Evolutionary conservation across 2,329 filamentous ascomycete species (phyloP), one percentile per base, ranked within the genome.

Genomic region (Scorias spongiosa): DNA sequence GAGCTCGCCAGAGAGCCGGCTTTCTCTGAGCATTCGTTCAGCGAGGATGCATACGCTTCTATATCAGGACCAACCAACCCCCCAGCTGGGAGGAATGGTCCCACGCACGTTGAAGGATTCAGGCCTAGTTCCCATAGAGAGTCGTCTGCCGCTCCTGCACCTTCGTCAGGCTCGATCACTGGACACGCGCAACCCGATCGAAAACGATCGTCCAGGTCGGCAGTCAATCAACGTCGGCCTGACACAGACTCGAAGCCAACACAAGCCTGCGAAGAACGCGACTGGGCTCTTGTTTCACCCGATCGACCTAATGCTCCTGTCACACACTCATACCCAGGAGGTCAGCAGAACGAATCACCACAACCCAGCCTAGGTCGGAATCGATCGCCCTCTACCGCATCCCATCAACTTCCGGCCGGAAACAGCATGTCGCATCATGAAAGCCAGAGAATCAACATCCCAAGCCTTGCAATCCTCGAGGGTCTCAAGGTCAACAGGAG

Each of bases 401-500:
- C 9, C n/a, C 29, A 32, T n/a, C 29, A 32, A 32, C 9, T 32
- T n/a, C 29, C 29, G 9, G 9, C 29, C n/a, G 29, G 29, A 32
- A n/a, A n/a, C n/a, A n/a, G n/a, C n/a, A n/a, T n/a, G n/a, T n/a
- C n/a, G n/a, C n/a, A n/a, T n/a, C n/a, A n/a, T n/a, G 29, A 9
- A 9, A 32, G 29, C 29, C 15, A 36, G 18, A 15, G n/a, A 5
- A 20, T 4, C 17, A 47, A 39, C 6, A 18, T 62, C 5, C 64
- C 64, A 41, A 61, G 64, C 37, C 57, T 68, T 5, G 62, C 61
- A 10, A 66, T 66, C 47, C 46, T 71, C 37, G 62, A 73, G 53
- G 67, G 70, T 41, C 62, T 69, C 41, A 73, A 72, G 56, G 68
- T 74, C 54, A 74, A 73, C 58, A 73, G 71, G 61, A 71, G 70